phyloP scores from a whole-genome alignment of 148 eudicot species.

The Arbutus unedo region DNA sequence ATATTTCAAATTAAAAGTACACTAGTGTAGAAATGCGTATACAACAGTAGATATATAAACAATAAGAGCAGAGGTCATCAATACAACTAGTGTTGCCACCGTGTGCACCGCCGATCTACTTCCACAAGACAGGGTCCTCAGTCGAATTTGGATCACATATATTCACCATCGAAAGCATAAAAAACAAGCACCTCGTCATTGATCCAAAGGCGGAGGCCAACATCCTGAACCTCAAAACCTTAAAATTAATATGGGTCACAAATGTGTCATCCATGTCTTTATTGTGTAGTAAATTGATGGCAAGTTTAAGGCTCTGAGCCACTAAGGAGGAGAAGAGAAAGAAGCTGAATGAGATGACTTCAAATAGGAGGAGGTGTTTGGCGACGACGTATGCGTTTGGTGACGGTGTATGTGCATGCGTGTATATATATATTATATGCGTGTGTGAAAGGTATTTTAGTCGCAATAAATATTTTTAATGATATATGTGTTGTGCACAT shows the following conservation, averaged over 20 bases:
- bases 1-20: neutral
- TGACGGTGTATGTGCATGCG: conserved; percentile 1
- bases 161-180: conserved; percentile 39
- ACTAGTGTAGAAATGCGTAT: conserved; percentile 64
- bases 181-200: conserved; percentile 68
- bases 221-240: conserved; percentile 63
- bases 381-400: conserved; percentile 38
- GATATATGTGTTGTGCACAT: too few relatives aligned
- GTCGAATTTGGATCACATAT: conserved; percentile 21
- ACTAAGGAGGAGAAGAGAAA: conserved; percentile 73
- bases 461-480: too few relatives aligned
- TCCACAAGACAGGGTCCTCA: conserved; percentile 63
- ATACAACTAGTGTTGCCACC: conserved; percentile 45
- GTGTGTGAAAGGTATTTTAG: too few relatives aligned
- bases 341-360: conserved; percentile 75
- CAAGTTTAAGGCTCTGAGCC: conserved; percentile 68
- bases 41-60: conserved; percentile 73
- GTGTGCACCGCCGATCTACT: conserved; percentile 49
- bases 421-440: too few relatives aligned
- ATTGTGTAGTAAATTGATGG: conserved; percentile 62
- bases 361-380: conserved; percentile 54
- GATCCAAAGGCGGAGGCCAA: conserved; percentile 73
- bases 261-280: conserved; percentile 57
- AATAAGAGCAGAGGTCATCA: conserved; percentile 60
- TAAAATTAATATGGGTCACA: conserved; percentile 54